These are phyloP conservation scores for Hirschfeldia incana DNA, from an alignment of 345 rosid genomes.

Conservation along the genomic window DNA sequence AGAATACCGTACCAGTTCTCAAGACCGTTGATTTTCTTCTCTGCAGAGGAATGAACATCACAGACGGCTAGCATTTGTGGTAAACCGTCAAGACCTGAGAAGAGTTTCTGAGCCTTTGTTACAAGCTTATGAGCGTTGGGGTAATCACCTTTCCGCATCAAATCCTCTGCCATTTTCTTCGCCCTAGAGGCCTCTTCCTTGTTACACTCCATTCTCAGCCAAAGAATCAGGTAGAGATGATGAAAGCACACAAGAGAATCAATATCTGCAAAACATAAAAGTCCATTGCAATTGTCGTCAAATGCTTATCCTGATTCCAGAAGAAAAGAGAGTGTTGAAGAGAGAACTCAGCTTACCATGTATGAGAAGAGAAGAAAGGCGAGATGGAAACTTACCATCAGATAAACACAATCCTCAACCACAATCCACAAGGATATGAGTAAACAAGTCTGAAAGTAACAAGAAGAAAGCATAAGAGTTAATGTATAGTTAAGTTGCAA, in stretches of 20 bases:
- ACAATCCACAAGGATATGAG: too few species aligned
- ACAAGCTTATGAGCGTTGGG: constrained; percentile 55
- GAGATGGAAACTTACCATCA: too few species aligned
- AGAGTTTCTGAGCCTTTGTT: constrained; percentile 63
- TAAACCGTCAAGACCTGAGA: constrained; percentile 61
- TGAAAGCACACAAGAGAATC: neutral
- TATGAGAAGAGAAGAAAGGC: too few species aligned
- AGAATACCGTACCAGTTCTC: constrained; percentile 93
- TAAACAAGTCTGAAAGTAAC: too few species aligned
- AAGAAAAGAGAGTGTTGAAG: neutral
- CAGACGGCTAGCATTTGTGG: constrained; percentile 68
- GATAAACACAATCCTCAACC: too few species aligned
- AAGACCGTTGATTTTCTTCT: constrained; percentile 49
- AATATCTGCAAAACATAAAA: neutral
- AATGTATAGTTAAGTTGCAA: constrained; percentile 2
- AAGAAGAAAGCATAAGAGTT: neutral
- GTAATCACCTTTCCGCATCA: constrained; percentile 58
- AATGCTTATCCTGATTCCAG: neutral
- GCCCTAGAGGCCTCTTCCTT: constrained; percentile 88
- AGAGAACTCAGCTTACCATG: neutral
- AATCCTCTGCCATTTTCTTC: constrained; percentile 60
- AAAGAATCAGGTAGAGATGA: neutral
- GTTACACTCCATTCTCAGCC: constrained; percentile 66
- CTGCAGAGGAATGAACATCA: constrained; percentile 70
- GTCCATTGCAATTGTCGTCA: neutral